Percentiles rank a stretch among this genome's conserved stretches.
Evolutionary conservation across 106 monocot species (phyloP).

Genomic region (Dendrobium huoshanense): DNA sequence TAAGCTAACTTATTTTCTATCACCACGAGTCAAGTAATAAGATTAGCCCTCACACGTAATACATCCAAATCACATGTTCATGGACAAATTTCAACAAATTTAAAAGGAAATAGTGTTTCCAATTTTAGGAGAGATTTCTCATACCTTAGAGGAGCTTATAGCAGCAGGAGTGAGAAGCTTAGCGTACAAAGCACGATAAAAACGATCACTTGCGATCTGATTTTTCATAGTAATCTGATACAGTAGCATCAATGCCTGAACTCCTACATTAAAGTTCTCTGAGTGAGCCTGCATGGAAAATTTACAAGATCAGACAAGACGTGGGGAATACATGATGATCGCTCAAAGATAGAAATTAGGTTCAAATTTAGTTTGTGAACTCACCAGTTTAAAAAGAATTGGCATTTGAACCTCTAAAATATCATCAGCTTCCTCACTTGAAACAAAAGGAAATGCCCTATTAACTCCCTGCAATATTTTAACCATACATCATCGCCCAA

Average conservation of each 20-base stretch:
- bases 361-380: neutral
- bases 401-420: conserved; percentile 90
- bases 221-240: conserved; percentile 85
- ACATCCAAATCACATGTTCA: no score
- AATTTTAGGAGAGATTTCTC: conserved; percentile 15
- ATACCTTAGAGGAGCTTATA: conserved; percentile 78
- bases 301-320: neutral
- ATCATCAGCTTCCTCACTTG: conserved; percentile 93
- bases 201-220: conserved; percentile 89
- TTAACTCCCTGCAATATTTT: conserved; percentile 70
- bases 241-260: conserved; percentile 87
- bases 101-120: no score
- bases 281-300: conserved; percentile 69
- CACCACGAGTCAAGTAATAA: no score
- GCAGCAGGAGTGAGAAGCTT: conserved; percentile 77
- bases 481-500: neutral
- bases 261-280: conserved; percentile 87
- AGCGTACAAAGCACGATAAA: conserved; percentile 89
- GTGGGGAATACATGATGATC: neutral
- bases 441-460: conserved; percentile 90
- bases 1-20: no score
- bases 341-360: neutral
- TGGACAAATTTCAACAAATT: no score
- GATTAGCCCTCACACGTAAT: no score
- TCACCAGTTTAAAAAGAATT: conserved; percentile 81